Evolutionary conservation across 2,329 filamentous ascomycete genomes (phyloP), one percentile per base, ranked within the genome.

Genomic region (Tolypocladium cylindrosporum): DNA sequence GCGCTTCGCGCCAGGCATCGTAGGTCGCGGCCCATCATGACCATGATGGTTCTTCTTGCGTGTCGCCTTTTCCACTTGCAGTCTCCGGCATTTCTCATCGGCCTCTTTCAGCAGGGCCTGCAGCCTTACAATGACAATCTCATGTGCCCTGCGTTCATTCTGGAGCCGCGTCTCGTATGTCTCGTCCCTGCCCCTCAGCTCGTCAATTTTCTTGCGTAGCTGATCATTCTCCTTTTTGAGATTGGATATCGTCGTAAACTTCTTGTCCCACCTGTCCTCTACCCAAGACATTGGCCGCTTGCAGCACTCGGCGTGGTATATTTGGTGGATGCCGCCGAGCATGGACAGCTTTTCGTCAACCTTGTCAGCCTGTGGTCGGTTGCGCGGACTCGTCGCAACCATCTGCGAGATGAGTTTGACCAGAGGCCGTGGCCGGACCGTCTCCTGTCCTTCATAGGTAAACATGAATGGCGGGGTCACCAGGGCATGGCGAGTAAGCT

Each of bases 281-380:
- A 74, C 65, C 66, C 69, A 71, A 2, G 69, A 68, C 19, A 71
- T 64, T 0, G 70, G 69, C 11, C 72, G 70, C 62, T 74, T 78
- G 64, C 77, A 79, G 62, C 76, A 79, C 24, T 66, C 63, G 14
- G 71, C 70, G 60, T 79, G 77, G 60, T 79, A 79, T 6, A 77
- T 71, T 56, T 80, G 77, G 43, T 77, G 74, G 31, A 79, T 68
- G 7, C 77, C 77, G 4, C 77, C 77, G 0, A 79, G 68, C 61
- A 73, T 74, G 1, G 72, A 73, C 4, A 79, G 66, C 54, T 75
- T 75, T 5, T 70, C 67, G 54, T 76, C 72, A 19, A 75, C 68
- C 50, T 73, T 69, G 34, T 71, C 67, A 4, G 72, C 74, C 0
- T 68, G 61, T 0, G 69, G 67, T 4, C 75, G 70, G 19, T 61